Evolutionary conservation across 768 basidiomycete genomes (phyloP).

Genomic region (Suillus decipiens): DNA sequence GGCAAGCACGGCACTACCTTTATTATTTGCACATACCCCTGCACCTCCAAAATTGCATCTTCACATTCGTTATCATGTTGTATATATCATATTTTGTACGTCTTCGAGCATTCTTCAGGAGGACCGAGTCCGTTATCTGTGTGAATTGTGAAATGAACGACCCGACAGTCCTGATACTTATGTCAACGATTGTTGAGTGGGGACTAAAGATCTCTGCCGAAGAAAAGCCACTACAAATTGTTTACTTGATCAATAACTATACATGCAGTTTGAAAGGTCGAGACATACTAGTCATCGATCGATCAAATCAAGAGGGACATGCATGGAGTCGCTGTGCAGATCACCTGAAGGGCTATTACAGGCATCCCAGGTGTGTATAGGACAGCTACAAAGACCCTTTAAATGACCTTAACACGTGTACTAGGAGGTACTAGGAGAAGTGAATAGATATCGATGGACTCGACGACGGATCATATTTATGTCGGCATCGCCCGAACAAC

Average conservation of each 20-base stretch:
- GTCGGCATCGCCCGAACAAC: slow-evolving; percentile 1
- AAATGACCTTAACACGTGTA: neutral
- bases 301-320: neutral
- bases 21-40: slow-evolving; percentile 8
- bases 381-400: neutral
- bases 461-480: neutral
- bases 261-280: neutral
- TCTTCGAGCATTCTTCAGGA: neutral
- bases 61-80: neutral
- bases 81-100: slow-evolving; percentile 1
- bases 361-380: neutral
- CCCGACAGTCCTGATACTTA: neutral
- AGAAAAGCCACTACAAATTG: neutral
- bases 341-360: neutral
- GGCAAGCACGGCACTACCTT: slow-evolving; percentile 3
- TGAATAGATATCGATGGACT: neutral
- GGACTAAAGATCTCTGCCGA: neutral
- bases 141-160: neutral
- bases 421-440: no score
- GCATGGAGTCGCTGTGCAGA: neutral
- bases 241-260: neutral
- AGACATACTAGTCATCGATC: neutral
- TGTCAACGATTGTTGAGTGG: neutral
- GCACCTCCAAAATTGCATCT: slow-evolving; percentile 9
- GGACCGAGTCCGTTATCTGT: neutral